Evolutionary conservation across 2,329 filamentous ascomycete genomes (phyloP), one percentile per base, ranked within the genome.

Genomic region (Chaetomium sp.): DNA sequence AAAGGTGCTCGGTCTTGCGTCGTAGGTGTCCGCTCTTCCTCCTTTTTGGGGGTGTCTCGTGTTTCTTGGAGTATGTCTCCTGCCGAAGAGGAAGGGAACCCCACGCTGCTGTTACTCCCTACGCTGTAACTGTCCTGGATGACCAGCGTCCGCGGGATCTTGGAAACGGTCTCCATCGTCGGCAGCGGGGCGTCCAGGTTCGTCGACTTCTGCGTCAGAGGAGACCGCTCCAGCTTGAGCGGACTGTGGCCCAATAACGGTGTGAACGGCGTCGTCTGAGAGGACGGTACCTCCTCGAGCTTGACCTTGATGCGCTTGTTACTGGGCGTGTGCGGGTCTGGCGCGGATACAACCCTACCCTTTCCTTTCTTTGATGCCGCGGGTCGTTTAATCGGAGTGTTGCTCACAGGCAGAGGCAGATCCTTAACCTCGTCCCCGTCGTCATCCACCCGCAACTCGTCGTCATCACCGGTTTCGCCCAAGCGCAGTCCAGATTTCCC

Each of bases 91-190:
- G 60, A 62, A 4, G 53, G 42, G 11, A 59, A 38, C 0, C 43
- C 53, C 32, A 41, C 37, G 10, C 63, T 61, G 32, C 61, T 59
- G 34, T 66, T 61, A 14, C 59, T 57, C 34, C 66, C 71, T 4
- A 70, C 70, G 14, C 70, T 72, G 60, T 71, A 77, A 7, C 76
- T 77, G 55, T 79, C 76, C 50, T 76, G 68, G 19, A 79, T 72
- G 2, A 74, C 70, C n/a, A 73, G 58, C 6, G 63, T 70, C 52
- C 63, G 65, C 7, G 65, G 65, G 9, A 60, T 56, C 44, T 68
- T 70, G 6, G 59, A 53, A 8, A 58, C 41, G 4, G 60, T 64
- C 36, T 62, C 62, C 0, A 62, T 54, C 5, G 60, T 61, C 2
- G 65, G 64, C 9, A 49, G 55, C 4, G 63, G 59, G 1, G 56